A percentile compares a stretch with the other conserved stretches of the same genome.
Evolutionary conservation across 345 rosid genomes (phyloP).

Genomic region (Euphorbia tirucalli): DNA sequence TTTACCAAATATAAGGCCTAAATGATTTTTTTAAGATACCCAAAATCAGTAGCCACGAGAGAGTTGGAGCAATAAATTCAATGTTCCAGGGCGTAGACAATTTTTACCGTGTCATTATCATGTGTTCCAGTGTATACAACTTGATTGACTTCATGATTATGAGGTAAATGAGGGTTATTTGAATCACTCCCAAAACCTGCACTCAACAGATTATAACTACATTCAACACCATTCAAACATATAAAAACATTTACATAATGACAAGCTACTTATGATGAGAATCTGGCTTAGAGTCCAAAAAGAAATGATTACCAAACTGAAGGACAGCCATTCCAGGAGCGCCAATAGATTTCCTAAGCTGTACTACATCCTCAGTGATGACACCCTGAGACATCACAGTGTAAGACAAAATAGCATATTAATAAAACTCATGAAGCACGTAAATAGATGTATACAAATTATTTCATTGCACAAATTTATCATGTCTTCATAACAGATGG

Average conservation of each 20-base stretch:
- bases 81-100: slow-evolving; percentile 1
- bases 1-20: too few relatives aligned
- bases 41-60: neutral
- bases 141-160: slow-evolving; percentile 84
- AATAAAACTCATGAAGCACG: neutral
- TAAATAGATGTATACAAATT: neutral
- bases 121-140: slow-evolving; percentile 98
- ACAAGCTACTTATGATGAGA: neutral
- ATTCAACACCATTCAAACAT: slow-evolving; percentile 8
- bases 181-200: slow-evolving; percentile 84
- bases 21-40: neutral
- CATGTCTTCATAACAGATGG: neutral
- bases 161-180: slow-evolving; percentile 88
- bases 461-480: slow-evolving; percentile 3
- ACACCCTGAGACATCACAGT: slow-evolving; percentile 59
- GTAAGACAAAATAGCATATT: slow-evolving; percentile 3
- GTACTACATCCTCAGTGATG: slow-evolving; percentile 86
- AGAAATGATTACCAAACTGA: slow-evolving; percentile 67
- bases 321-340: slow-evolving; percentile 99
- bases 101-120: slow-evolving; percentile 84
- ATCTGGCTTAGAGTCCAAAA: neutral
- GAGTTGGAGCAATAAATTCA: slow-evolving; percentile 1
- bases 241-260: neutral
- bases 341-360: slow-evolving; percentile 78
- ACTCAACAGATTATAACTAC: slow-evolving; percentile 7